Conservation (phyloP, 73 alveolate species). For the Blepharisma stoltei region DNA sequence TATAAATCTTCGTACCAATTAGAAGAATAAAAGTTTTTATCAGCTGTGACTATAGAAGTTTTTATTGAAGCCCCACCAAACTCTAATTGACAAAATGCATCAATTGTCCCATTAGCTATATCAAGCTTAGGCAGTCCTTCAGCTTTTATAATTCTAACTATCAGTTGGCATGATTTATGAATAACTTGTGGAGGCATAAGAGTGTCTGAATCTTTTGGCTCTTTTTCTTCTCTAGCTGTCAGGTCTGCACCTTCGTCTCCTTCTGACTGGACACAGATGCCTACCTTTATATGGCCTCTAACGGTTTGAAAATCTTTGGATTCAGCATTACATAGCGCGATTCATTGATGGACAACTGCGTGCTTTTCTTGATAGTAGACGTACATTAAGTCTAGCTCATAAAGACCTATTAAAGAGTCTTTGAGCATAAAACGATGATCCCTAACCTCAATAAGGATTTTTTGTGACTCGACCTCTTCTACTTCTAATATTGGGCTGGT, state of each 20-base stretch:
- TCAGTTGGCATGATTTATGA: constrained; percentile 64
- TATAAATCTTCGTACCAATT: constrained; percentile 36
- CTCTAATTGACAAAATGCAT: constrained; percentile 65
- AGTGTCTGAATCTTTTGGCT: constrained; percentile 51
- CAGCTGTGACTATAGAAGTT: constrained; percentile 54
- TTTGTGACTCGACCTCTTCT: constrained; percentile 46
- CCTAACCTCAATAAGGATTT: constrained; percentile 52
- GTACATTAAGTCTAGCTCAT: constrained; percentile 85
- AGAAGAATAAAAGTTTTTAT: constrained; percentile 40
- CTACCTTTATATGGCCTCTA: constrained; percentile 83
- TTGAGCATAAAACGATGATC: constrained; percentile 66
- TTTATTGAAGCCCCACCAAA: constrained; percentile 50
- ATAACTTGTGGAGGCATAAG: constrained; percentile 86
- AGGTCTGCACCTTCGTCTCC: constrained; percentile 74
- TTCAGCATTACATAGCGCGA: constrained; percentile 89
- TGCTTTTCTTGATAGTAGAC: constrained; percentile 83
- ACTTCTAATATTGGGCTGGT: constrained; percentile 39
- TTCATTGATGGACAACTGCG: constrained; percentile 82
- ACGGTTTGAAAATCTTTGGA: constrained; percentile 73
- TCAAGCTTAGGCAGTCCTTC: constrained; percentile 84
- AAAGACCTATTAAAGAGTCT: constrained; percentile 77
- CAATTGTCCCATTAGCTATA: constrained; percentile 46
- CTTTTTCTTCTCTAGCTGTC: constrained; percentile 20
- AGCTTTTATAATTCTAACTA: constrained; percentile 68
- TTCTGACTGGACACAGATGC: constrained; percentile 69